phyloP scores from a whole-genome alignment of 1,284 basidiomycete species.

The Ceratobasidium papillatum region DNA sequence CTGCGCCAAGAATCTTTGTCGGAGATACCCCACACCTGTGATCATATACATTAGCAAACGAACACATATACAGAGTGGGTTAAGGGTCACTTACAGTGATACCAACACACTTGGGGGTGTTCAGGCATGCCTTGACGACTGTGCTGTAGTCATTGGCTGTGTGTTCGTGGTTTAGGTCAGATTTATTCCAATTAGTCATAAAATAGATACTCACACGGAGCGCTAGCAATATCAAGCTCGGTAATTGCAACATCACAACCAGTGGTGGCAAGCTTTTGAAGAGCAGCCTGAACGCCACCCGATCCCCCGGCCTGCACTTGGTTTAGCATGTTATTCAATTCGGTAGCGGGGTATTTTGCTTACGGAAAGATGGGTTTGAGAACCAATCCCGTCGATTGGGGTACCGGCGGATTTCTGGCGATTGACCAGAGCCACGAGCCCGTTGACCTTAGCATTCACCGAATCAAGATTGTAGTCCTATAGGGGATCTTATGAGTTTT shows the following conservation, averaged over 20 bases:
- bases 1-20: slow-evolving; percentile 36
- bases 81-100: slow-evolving; percentile 20
- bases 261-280: slow-evolving; percentile 22
- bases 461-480: slow-evolving; percentile 30
- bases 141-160: slow-evolving; percentile 3
- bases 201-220: not conserved
- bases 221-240: slow-evolving; percentile 42
- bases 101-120: slow-evolving; percentile 20
- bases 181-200: not conserved
- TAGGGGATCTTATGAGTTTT: not conserved
- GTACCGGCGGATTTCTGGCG: slow-evolving; percentile 27
- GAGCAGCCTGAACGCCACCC: slow-evolving; percentile 59
- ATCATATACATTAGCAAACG: slow-evolving; percentile 54
- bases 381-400: slow-evolving; percentile 41
- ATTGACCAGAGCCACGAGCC: slow-evolving; percentile 38
- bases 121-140: slow-evolving; percentile 24
- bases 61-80: not conserved
- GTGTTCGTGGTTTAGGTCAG: not conserved
- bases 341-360: slow-evolving; percentile 53
- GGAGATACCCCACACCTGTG: slow-evolving; percentile 45
- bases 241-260: slow-evolving; percentile 43
- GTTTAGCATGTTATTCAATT: not conserved
- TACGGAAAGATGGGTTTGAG: slow-evolving; percentile 32
- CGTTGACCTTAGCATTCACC: slow-evolving; percentile 36
- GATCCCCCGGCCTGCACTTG: slow-evolving; percentile 58